Percentiles rank a stretch among this genome's conserved stretches.
Conservation (phyloP, 2,329 filamentous ascomycete genomes). For the Akanthomyces muscarius region DNA sequence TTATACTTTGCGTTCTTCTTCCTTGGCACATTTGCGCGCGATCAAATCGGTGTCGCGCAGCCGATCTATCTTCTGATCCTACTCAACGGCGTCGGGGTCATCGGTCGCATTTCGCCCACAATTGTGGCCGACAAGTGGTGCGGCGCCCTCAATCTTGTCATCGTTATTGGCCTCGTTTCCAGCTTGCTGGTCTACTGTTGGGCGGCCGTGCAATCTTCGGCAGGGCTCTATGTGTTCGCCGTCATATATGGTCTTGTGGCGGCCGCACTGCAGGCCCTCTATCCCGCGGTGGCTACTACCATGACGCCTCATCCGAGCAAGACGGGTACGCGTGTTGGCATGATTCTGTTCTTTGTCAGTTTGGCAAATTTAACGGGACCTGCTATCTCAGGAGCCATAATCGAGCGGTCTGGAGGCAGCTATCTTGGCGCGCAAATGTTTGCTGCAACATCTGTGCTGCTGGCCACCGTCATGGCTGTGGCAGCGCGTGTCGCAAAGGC, state of each 20-base stretch:
- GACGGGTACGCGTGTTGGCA: constrained; percentile 33
- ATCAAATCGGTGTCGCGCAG: constrained; percentile 23
- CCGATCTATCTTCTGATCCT: constrained; percentile 26
- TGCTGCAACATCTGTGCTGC: constrained; percentile 49
- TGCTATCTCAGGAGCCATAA: constrained; percentile 24
- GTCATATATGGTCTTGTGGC: constrained; percentile 48
- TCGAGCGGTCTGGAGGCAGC: constrained; percentile 15
- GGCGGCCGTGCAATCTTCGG: constrained; percentile 23
- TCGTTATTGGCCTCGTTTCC: constrained; percentile 31
- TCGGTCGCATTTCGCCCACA: constrained; percentile 46
- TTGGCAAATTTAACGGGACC: constrained; percentile 28
- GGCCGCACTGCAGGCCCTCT: constrained; percentile 47
- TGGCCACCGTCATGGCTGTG: constrained; percentile 46
- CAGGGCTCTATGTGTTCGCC: constrained; percentile 27
- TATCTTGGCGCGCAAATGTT: constrained; percentile 39
- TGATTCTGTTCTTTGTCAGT: constrained; percentile 33
- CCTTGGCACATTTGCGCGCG: constrained; percentile 45
- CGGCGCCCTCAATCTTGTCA: constrained; percentile 49
- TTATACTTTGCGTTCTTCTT: constrained; percentile 45
- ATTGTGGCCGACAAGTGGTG: constrained; percentile 44
- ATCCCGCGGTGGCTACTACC: constrained; percentile 46
- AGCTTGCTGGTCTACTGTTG: constrained; percentile 29
- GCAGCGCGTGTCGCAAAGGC: constrained; percentile 42
- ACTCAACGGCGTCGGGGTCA: constrained; percentile 50
- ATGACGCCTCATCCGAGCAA: constrained; percentile 31